Conservation (phyloP, 257 asterid species). For the Capsicum chinense region DNA sequence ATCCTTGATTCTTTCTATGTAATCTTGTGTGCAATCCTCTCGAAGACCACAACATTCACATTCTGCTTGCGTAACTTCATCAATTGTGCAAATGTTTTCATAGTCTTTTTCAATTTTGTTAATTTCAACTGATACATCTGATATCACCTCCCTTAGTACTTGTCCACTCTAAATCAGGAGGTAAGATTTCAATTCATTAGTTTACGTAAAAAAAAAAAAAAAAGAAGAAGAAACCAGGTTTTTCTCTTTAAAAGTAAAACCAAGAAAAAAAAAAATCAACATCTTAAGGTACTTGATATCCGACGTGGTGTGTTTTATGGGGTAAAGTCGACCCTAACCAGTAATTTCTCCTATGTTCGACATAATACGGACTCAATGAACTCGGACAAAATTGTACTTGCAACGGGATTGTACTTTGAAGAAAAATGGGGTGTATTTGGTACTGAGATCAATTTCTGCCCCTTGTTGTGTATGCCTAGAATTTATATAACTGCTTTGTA, state of each 20-base stretch:
- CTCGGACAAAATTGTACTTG: background rate
- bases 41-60: conserved; percentile 94
- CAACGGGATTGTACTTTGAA: background rate
- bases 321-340: background rate
- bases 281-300: background rate
- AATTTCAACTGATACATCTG: conserved; percentile 73
- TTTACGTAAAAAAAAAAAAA: background rate
- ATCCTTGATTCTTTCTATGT: conserved; percentile 57
- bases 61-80: conserved; percentile 75
- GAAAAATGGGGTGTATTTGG: background rate
- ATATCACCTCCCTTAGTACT: conserved; percentile 38
- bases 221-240: background rate
- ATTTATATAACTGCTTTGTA: too few species aligned
- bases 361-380: background rate
- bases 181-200: background rate
- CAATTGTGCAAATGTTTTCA: conserved; percentile 47
- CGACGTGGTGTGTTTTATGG: background rate
- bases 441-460: too few species aligned
- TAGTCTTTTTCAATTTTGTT: conserved; percentile 25
- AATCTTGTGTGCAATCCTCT: conserved; percentile 80
- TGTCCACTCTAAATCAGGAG: conserved; percentile 3
- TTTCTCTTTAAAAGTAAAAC: background rate
- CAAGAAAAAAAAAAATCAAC: background rate
- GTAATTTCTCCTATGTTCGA: background rate
- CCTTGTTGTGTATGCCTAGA: too few species aligned